phyloP scores from a whole-genome alignment of 2,329 filamentous ascomycete species.

The Trichoderma sp. region DNA sequence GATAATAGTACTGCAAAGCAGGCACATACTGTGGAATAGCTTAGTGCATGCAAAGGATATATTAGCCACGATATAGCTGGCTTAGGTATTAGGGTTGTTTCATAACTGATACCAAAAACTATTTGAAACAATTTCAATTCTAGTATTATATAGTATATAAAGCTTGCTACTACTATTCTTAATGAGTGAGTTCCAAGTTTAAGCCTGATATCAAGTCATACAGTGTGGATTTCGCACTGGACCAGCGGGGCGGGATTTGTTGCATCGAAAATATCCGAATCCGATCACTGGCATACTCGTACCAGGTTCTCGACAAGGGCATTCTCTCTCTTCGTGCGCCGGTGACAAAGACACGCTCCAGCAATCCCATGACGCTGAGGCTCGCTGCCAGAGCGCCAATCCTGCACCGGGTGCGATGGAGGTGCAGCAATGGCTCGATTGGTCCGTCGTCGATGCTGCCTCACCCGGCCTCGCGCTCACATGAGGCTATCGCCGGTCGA shows the following conservation, averaged over 20 bases:
- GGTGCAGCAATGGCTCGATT: constrained; percentile 29
- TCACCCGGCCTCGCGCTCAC: neutral
- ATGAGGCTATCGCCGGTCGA: constrained; percentile 11
- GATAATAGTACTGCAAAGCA: no score
- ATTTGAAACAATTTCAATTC: no score
- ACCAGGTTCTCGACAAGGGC: neutral
- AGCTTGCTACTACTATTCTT: no score
- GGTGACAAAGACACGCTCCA: neutral
- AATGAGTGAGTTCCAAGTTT: no score
- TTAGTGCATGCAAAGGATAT: no score
- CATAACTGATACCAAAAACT: no score
- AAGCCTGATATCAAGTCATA: no score
- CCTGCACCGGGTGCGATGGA: constrained; percentile 33
- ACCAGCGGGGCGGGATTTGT: neutral
- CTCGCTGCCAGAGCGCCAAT: constrained; percentile 33
- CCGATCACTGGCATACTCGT: neutral
- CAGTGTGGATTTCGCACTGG: neutral
- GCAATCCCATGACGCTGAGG: constrained; percentile 33
- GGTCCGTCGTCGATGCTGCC: neutral
- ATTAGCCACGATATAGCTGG: no score
- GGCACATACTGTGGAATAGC: no score
- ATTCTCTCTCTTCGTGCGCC: neutral
- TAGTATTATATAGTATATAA: no score
- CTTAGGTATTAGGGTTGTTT: no score
- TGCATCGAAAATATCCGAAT: constrained; percentile 5